phyloP scores from a whole-genome alignment of 2,329 filamentous ascomycete genomes.

The Pseudocercospora pini-densiflorae region DNA sequence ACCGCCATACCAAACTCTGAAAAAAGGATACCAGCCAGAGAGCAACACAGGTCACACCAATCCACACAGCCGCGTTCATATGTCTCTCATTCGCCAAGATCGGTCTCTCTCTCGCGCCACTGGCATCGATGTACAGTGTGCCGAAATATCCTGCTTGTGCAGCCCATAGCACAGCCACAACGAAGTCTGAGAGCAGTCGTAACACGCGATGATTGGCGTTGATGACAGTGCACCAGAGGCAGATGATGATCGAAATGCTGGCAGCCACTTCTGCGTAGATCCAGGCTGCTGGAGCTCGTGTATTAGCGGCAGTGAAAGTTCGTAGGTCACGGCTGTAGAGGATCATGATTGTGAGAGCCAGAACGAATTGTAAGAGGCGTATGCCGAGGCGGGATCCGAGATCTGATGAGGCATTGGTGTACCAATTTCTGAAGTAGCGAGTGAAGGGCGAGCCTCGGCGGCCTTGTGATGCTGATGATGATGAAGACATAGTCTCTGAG shows the following conservation, averaged over 20 bases:
- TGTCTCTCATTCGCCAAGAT: conserved; percentile 5
- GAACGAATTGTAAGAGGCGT: conserved; percentile 4
- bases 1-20: conserved; percentile 16
- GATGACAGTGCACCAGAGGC: conserved; percentile 11
- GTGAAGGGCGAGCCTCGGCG: conserved; percentile 7
- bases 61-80: conserved; percentile 2
- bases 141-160: conserved; percentile 14
- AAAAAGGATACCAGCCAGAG: conserved; percentile 10
- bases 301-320: neutral
- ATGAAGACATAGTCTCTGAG: neutral
- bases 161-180: conserved; percentile 12
- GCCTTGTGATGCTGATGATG: neutral
- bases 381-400: conserved; percentile 16
- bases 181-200: conserved; percentile 10
- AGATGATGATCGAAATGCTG: conserved; percentile 9
- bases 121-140: conserved; percentile 1
- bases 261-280: conserved; percentile 16
- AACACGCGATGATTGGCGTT: conserved; percentile 5
- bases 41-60: conserved; percentile 6
- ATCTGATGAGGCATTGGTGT: conserved; percentile 11
- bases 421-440: conserved; percentile 15
- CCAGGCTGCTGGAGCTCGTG: conserved; percentile 6
- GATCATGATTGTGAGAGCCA: conserved; percentile 15
- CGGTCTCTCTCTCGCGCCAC: neutral
- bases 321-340: conserved; percentile 10